Base-by-base conservation (phyloP, 2,329 filamentous ascomycete species). In the Ceratocystis harringtonii region DNA sequence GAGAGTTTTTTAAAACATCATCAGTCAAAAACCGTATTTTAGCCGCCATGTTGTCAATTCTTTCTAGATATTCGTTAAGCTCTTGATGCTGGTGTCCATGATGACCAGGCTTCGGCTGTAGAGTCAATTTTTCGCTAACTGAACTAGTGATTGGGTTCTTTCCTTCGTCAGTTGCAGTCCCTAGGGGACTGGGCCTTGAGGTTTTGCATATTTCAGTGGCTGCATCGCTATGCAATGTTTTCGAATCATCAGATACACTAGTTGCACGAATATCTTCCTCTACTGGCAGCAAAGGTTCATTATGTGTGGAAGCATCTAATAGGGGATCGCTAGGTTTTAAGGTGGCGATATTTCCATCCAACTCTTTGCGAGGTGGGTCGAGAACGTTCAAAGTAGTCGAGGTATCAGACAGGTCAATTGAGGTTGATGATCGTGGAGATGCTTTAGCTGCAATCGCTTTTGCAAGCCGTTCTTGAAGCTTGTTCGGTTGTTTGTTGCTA, bases 21-120 rank as follows among this genome's bases (percentile, higher is more conserved):
- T 87, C 87, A 1, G 92, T 86, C 12, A 99, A 78, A 71, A 95
- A 96, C 69, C 92, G 87, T 32, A 99, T 77, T 72, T 99, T 97
- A 5, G 90, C 85, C 73, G 97, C 90, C 1, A 99, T 77, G 3
- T 92, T 88, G 77, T 99, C 94, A 65, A 96, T 94, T 44, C 88
- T 85, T 75, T 99, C 94, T 5, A 92, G 81, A 68, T 96, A 90
- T 28, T 48, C 60, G 5, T 62, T 62, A 61, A 81, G 82, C 71
- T 94, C 85, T 50, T 91, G 81, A 73, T 97, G 94, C 70, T 94
- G 89, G 66, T 92, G 87, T 69, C 89, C 84, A 68, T 67, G 3
- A 17, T 48, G 8, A 17, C 7, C 4, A n/a, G 22, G 8, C 10
- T 30, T 36, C 7, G 10, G 3, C 19, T n/a, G 5, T n/a, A 41